These are phyloP conservation scores for Candida maltosa DNA, from an alignment of 805 yeast species.

Conservation along the genomic window DNA sequence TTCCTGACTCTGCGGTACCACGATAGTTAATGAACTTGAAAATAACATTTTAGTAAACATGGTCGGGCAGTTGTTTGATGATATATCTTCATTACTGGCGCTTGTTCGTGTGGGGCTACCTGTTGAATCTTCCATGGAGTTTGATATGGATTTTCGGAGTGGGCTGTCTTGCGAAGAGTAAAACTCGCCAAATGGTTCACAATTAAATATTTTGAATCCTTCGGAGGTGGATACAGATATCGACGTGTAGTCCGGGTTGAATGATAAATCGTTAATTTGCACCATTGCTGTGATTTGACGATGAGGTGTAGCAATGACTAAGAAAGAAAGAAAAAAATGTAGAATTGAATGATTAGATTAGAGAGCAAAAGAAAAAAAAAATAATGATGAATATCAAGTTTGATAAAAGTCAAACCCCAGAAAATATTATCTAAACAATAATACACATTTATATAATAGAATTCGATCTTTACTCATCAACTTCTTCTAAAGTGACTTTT, in stretches of 20 bases:
- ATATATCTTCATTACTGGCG: background rate
- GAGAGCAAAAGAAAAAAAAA: background rate
- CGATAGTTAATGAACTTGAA: constrained; percentile 39
- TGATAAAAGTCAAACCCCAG: background rate
- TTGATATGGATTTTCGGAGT: constrained; percentile 12
- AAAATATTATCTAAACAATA: background rate
- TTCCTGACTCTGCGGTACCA: constrained; percentile 28
- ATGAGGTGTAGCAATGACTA: background rate
- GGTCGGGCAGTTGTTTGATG: constrained; percentile 15
- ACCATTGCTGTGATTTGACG: too few species aligned
- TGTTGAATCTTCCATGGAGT: constrained; percentile 8
- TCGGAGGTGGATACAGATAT: constrained; percentile 31
- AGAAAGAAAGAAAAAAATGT: background rate
- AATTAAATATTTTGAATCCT: constrained; percentile 37
- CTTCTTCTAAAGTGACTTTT: constrained; percentile 39
- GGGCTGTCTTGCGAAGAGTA: constrained; percentile 20
- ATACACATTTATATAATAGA: background rate
- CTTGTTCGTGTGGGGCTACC: background rate
- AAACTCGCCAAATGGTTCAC: constrained; percentile 46
- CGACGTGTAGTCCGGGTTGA: constrained; percentile 42
- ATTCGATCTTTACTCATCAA: constrained; percentile 20
- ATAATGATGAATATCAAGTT: background rate
- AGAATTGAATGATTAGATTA: background rate
- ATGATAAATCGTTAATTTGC: constrained; percentile 33
- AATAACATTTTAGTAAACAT: constrained; percentile 35